phyloP scores from a whole-genome alignment of 768 basidiomycete species.

The Kwoniella pini region DNA sequence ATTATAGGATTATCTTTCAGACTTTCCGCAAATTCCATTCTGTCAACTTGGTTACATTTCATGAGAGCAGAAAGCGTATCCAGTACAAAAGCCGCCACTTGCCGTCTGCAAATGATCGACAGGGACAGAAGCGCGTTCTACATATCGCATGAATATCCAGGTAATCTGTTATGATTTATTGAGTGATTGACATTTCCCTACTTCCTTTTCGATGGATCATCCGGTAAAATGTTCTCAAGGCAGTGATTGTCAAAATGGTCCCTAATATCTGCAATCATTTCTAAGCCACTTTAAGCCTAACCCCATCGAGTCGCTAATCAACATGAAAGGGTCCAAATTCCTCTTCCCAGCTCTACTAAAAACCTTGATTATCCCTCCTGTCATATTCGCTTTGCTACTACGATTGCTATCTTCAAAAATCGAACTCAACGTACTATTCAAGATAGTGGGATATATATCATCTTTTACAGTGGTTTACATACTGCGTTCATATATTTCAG shows the following conservation, averaged over 20 bases:
- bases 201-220: no score
- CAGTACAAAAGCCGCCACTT: no score
- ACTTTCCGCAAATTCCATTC: not conserved
- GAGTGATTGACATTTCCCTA: no score
- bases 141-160: no score
- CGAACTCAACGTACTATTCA: not conserved
- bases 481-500: slow-evolving; percentile 15
- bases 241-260: no score
- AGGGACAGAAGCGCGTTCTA: no score
- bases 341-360: slow-evolving; percentile 32
- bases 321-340: slow-evolving; percentile 30
- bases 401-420: not conserved
- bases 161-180: no score
- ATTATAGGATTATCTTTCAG: not conserved
- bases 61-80: no score
- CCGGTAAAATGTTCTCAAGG: no score
- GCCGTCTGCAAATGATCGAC: no score
- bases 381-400: slow-evolving; percentile 9
- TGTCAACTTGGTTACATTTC: not conserved
- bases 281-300: no score
- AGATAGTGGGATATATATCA: slow-evolving; percentile 17
- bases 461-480: slow-evolving; percentile 28
- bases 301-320: not conserved
- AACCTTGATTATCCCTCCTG: slow-evolving; percentile 26
- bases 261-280: no score